A percentile compares a stretch with the other conserved stretches of the same genome.
Evolutionary conservation across 768 basidiomycete species (phyloP).

Genomic region (Boletus pseudopeckii): DNA sequence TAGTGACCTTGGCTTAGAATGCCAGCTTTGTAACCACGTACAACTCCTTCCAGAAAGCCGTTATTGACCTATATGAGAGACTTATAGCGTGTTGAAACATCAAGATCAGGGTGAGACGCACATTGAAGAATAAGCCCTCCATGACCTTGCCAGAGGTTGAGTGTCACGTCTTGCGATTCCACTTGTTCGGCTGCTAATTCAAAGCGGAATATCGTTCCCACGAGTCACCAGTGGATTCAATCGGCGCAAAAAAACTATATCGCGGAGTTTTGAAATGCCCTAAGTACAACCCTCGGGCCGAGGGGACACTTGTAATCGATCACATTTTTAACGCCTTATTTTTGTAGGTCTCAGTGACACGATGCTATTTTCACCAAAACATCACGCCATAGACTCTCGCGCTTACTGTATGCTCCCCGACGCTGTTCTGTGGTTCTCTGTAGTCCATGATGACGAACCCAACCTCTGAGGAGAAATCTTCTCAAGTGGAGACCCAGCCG

Average conservation of each 20-base stretch:
- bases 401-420: neutral
- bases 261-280: neutral
- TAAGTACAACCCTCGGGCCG: too few species aligned
- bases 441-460: constrained; percentile 6
- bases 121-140: constrained; percentile 91
- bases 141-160: constrained; percentile 37
- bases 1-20: constrained; percentile 89
- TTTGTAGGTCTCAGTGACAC: neutral
- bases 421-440: neutral
- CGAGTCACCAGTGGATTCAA: neutral
- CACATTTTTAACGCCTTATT: neutral
- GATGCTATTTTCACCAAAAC: neutral
- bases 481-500: constrained; percentile 2
- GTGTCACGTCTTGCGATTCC: neutral
- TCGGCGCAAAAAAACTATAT: neutral
- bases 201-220: constrained; percentile 22
- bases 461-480: constrained; percentile 9
- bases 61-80: constrained; percentile 53
- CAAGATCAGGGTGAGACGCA: constrained; percentile 32
- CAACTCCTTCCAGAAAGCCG: constrained; percentile 79
- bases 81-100: neutral
- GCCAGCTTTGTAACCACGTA: constrained; percentile 91
- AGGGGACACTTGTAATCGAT: too few species aligned
- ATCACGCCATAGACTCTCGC: constrained; percentile 8
- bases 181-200: neutral